Percentiles rank a stretch among this genome's conserved stretches.
phyloP scores from a whole-genome alignment of 371 early-diverging fungal species.

The Mortierella sp. region DNA sequence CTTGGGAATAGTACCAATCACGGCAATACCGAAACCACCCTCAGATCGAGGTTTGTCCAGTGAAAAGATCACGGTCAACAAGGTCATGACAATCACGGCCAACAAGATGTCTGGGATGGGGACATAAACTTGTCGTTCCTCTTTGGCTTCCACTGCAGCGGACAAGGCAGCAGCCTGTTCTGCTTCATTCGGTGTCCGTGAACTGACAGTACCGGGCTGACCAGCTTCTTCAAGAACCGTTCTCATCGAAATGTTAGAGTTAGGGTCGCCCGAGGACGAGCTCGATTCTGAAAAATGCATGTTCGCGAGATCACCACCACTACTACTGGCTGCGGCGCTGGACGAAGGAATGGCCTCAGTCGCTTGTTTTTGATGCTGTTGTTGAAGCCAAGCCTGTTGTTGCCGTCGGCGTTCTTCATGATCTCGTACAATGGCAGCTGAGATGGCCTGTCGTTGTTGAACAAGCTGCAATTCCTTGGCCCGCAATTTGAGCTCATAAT shows the following conservation, averaged over 20 bases:
- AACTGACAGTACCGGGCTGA: neutral
- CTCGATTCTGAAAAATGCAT: neutral
- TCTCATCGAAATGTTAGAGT: slow-evolving; percentile 27
- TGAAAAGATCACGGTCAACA: slow-evolving; percentile 38
- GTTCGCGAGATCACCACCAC: too few relatives aligned
- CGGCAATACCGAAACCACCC: slow-evolving; percentile 43
- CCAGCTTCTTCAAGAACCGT: slow-evolving; percentile 15
- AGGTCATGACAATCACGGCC: slow-evolving; percentile 50
- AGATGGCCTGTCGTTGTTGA: slow-evolving; percentile 43
- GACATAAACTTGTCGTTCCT: slow-evolving; percentile 47
- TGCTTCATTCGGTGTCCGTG: slow-evolving; percentile 12
- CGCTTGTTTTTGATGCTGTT: slow-evolving; percentile 17
- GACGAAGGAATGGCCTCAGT: neutral
- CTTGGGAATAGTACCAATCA: slow-evolving; percentile 59
- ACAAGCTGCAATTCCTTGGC: slow-evolving; percentile 33
- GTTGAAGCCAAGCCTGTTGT: slow-evolving; percentile 10
- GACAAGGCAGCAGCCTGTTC: slow-evolving; percentile 14
- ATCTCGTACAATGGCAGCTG: slow-evolving; percentile 27
- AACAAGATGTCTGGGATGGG: slow-evolving; percentile 58
- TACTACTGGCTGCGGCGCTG: neutral
- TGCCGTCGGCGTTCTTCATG: slow-evolving; percentile 32
- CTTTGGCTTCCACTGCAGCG: slow-evolving; percentile 3
- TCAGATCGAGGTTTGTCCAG: slow-evolving; percentile 42
- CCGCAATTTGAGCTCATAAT: slow-evolving; percentile 18
- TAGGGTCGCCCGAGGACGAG: neutral